A percentile compares a stretch with the other conserved stretches of the same genome.
Conservation (phyloP, 2,329 filamentous ascomycete genomes). For the Claviceps sp. region DNA sequence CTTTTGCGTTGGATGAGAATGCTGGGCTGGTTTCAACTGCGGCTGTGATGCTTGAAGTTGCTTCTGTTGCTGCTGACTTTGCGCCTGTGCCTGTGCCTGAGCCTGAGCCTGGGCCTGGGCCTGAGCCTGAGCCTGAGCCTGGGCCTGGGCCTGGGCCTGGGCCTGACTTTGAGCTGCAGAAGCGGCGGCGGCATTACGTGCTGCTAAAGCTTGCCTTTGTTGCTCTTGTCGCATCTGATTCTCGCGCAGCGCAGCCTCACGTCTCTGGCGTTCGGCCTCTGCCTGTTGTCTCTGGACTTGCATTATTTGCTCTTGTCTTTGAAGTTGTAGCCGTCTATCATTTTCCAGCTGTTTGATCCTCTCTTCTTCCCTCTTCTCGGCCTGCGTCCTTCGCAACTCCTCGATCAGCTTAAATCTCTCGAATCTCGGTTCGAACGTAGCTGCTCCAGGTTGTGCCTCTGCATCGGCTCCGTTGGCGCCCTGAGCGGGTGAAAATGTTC, state of each 20-base stretch:
- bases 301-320: constrained; percentile 29
- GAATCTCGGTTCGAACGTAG: constrained; percentile 75
- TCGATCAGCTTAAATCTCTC: constrained; percentile 86
- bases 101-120: neutral
- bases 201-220: constrained; percentile 21
- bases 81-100: constrained; percentile 5
- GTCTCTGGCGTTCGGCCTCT: constrained; percentile 27
- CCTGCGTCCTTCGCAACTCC: constrained; percentile 65
- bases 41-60: neutral
- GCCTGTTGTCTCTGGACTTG: constrained; percentile 33
- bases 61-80: constrained; percentile 1
- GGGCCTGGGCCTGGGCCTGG: constrained; percentile 8
- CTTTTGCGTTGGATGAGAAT: constrained; percentile 23
- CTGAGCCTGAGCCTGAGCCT: constrained; percentile 2
- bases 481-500: constrained; percentile 43
- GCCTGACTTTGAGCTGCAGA: constrained; percentile 16
- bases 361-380: constrained; percentile 64
- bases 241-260: constrained; percentile 22
- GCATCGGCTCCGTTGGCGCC: constrained; percentile 48
- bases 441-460: constrained; percentile 57
- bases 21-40: constrained; percentile 16
- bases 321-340: constrained; percentile 37
- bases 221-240: constrained; percentile 24
- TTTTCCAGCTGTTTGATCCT: constrained; percentile 54
- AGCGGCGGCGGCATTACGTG: constrained; percentile 12